Evolutionary conservation across 306 rosid genomes (phyloP).

Genomic region (Dalbergia cochinchinensis): DNA sequence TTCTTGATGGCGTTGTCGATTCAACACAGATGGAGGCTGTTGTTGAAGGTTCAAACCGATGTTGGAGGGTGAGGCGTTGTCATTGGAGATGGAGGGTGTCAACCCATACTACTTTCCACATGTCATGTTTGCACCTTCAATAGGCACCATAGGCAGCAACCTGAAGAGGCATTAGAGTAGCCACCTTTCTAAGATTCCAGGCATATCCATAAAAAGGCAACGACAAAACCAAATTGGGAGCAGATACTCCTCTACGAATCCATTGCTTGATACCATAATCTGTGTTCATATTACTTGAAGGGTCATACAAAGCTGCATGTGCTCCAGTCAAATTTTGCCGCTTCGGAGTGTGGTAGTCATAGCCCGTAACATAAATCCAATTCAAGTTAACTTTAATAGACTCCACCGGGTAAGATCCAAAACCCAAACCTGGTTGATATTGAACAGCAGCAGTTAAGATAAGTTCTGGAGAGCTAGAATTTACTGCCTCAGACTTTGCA

Average conservation of each 20-base stretch:
- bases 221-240: constrained; percentile 46
- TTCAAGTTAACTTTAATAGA: constrained; percentile 49
- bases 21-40: too few species aligned
- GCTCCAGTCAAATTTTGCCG: constrained; percentile 18
- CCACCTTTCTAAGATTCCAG: constrained; percentile 44
- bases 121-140: too few species aligned
- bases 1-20: too few species aligned
- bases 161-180: too few species aligned
- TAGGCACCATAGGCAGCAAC: too few species aligned
- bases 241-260: constrained; percentile 35
- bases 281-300: constrained; percentile 15
- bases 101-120: too few species aligned
- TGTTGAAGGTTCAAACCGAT: too few species aligned
- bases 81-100: too few species aligned
- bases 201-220: constrained; percentile 60
- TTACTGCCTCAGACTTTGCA: constrained; percentile 28
- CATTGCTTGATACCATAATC: constrained; percentile 41
- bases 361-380: constrained; percentile 52
- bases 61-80: too few species aligned
- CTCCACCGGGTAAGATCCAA: constrained; percentile 36
- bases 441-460: constrained; percentile 50
- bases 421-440: neutral
- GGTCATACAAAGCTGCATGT: constrained; percentile 46
- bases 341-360: constrained; percentile 33
- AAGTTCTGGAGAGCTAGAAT: constrained; percentile 30